Evolutionary conservation across 1,284 basidiomycete genomes (phyloP), one percentile per base, ranked within the genome.

Genomic region (Puccinia sorghi): DNA sequence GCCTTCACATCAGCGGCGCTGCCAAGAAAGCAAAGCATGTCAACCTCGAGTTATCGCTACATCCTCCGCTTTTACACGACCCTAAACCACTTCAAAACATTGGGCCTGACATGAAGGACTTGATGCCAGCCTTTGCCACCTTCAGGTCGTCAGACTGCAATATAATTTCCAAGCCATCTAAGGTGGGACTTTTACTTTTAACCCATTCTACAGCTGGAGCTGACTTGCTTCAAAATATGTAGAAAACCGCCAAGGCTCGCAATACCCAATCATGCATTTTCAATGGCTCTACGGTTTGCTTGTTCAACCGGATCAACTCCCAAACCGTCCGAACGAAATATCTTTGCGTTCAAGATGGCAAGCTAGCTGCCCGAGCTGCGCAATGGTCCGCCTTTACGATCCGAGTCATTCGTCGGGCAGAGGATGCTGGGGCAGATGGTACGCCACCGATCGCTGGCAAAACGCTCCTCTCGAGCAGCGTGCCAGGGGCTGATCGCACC

Each of bases 291-390:
- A 90, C 93, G n/a, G 92, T 98, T 70, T 93, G 93, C 77, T 88
- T 98, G 70, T 96, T 94, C 88, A 95, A 95, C 84, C 92, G 94
- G 83, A 93, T 98, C 87, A 95, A 97, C 86, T 93, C 92, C 15
- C 94, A 98, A 86, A 96, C 94, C 32, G 94, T 96, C 80, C 90
- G 94, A 82, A 97, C 94, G 72, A 97, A 97, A 86, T 97, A 95
- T 85, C 93, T 97, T 91, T 92, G 91, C 77, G 91, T 93, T 84
- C 92, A 94, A 82, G 89, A 91, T 84, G 89, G 89, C 81, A 89
- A 92, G 84, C 87, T 94, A 72, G 92, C 90, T 84, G 93, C 93
- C 27, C 93, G 92, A 85, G 93, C 92, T 84, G 87, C 91, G 79
- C 89, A 91, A 54, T 95, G 93, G 93, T 93, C 92, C 76, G 93